These are phyloP conservation scores for Lanmaoa rubissima DNA, from an alignment of 768 basidiomycete genomes.

Conservation along the genomic window DNA sequence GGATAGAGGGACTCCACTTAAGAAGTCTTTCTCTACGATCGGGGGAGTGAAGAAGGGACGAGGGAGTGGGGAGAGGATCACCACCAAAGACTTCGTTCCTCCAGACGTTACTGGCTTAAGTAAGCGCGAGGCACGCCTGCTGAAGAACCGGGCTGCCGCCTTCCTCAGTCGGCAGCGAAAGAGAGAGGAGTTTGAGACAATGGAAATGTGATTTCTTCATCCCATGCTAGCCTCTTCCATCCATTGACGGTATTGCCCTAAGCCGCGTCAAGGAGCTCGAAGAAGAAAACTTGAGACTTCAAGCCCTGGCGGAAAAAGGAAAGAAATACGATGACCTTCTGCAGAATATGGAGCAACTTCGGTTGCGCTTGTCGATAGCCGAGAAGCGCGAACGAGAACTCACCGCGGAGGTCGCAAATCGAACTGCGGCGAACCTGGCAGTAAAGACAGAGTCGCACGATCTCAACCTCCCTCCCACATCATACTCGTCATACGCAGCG, in stretches of 20 bases:
- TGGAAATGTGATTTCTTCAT: conserved; percentile 74
- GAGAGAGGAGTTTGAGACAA: conserved; percentile 86
- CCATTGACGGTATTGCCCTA: conserved; percentile 22
- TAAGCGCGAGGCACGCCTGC: conserved; percentile 88
- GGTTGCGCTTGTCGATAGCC: conserved; percentile 59
- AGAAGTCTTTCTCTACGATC: conserved; percentile 47
- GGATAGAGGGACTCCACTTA: conserved; percentile 28
- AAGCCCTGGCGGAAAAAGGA: conserved; percentile 52
- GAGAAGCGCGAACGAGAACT: conserved; percentile 68
- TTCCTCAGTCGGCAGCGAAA: conserved; percentile 90
- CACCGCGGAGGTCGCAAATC: conserved; percentile 54
- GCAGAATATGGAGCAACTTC: conserved; percentile 66
- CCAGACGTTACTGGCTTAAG: conserved; percentile 85
- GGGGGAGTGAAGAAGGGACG: conserved; percentile 46
- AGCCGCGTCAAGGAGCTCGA: conserved; percentile 85
- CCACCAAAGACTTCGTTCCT: conserved; percentile 81
- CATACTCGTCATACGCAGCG: conserved; percentile 34
- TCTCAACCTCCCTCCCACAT: conserved; percentile 45
- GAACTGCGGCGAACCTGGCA: conserved; percentile 33
- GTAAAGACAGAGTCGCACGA: conserved; percentile 64
- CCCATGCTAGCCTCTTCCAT: conserved; percentile 3
- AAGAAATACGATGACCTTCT: conserved; percentile 40
- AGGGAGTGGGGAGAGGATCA: conserved; percentile 46
- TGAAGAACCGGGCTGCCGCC: conserved; percentile 90
- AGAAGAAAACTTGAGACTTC: conserved; percentile 76